Percentiles rank a stretch among this genome's conserved stretches.
Evolutionary conservation across 2,329 filamentous ascomycete species (phyloP).

Genomic region (Pseudogymnoascus sp.): DNA sequence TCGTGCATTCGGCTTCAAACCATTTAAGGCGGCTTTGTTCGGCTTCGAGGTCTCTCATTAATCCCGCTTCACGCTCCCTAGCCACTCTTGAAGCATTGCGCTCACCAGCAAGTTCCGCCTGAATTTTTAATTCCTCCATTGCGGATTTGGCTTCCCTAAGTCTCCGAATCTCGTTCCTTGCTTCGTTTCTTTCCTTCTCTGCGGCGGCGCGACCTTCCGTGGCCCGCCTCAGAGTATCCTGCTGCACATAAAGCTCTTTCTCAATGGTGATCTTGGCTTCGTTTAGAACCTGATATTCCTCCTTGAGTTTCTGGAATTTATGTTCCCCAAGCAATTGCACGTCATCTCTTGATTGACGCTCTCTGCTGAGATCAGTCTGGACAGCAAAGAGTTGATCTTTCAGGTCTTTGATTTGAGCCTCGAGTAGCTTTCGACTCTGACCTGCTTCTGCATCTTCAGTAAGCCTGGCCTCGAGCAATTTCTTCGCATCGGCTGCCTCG

Average conservation of each 20-base stretch:
- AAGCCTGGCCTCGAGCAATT: conserved; percentile 75
- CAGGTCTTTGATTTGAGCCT: conserved; percentile 78
- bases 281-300: conserved; percentile 79
- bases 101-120: conserved; percentile 74
- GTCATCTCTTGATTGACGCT: conserved; percentile 88
- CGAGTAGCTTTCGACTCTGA: conserved; percentile 71
- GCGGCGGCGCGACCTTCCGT: conserved; percentile 71
- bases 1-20: conserved; percentile 69
- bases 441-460: conserved; percentile 81
- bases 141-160: conserved; percentile 76
- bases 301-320: conserved; percentile 71
- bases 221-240: conserved; percentile 79
- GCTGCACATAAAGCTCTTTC: conserved; percentile 93
- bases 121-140: conserved; percentile 75
- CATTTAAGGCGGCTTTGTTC: conserved; percentile 69
- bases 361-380: conserved; percentile 81
- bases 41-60: conserved; percentile 71
- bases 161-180: conserved; percentile 73
- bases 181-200: conserved; percentile 82
- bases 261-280: conserved; percentile 96
- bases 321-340: conserved; percentile 85
- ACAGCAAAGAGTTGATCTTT: conserved; percentile 77
- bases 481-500: conserved; percentile 81
- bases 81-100: conserved; percentile 69
- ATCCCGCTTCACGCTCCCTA: conserved; percentile 67